phyloP scores from a whole-genome alignment of 2,329 filamentous ascomycete species.

The Nigrospora osmanthi region DNA sequence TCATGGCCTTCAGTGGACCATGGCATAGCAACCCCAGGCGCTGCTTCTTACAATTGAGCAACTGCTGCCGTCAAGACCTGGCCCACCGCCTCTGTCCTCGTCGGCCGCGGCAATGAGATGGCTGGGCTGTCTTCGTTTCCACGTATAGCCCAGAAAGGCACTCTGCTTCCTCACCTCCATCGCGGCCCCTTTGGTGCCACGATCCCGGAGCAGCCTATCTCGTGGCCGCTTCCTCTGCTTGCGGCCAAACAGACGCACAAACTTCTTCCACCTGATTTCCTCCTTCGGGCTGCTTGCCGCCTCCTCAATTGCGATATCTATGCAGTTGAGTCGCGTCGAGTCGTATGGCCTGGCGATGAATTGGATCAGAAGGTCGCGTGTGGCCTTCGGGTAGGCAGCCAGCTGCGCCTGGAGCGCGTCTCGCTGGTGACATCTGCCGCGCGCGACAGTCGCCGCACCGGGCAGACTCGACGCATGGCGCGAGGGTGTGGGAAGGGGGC shows the following conservation, averaged over 20 bases:
- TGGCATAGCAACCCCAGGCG: no score
- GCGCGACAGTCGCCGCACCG: constrained; percentile 3
- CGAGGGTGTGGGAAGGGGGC: no score
- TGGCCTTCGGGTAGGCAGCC: constrained; percentile 26
- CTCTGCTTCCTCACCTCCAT: constrained; percentile 73
- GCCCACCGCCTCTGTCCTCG: neutral
- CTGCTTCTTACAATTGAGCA: no score
- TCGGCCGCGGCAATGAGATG: neutral
- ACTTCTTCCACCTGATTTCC: constrained; percentile 35
- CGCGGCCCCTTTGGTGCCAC: constrained; percentile 54
- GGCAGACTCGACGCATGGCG: neutral
- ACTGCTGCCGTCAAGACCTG: neutral
- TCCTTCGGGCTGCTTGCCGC: constrained; percentile 22
- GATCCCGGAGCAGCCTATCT: constrained; percentile 79
- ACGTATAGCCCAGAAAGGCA: constrained; percentile 87
- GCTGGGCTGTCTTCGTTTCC: constrained; percentile 39
- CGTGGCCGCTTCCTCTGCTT: constrained; percentile 72
- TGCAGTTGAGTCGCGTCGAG: constrained; percentile 35
- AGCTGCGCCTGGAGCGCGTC: constrained; percentile 24
- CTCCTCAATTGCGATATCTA: constrained; percentile 40
- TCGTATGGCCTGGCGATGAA: constrained; percentile 42
- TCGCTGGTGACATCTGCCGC: constrained; percentile 13
- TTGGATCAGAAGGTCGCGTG: constrained; percentile 34
- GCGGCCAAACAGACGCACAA: constrained; percentile 42
- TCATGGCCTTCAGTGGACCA: no score